Evolutionary conservation across 2,329 filamentous ascomycete genomes (phyloP), one percentile per base, ranked within the genome.

Genomic region (Calonectria pseudoturangicola): DNA sequence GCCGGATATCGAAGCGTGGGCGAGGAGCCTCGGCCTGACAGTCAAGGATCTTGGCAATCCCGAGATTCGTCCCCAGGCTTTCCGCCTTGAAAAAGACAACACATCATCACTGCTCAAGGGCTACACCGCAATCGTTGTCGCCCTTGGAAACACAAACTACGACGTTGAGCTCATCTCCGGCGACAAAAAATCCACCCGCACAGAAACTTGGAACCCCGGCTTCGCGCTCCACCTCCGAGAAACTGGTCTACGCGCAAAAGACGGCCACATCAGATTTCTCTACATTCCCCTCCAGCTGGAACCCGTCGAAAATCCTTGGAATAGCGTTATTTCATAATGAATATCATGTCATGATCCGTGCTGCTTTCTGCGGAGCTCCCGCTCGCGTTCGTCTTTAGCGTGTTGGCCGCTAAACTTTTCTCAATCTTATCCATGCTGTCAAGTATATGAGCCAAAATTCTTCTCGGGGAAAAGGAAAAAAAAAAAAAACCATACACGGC

Each of bases 271-370:
- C 48, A 72, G 77, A 50, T 79, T 79, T 56, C 76, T 79, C 28
- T 79, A 79, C 51, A 79, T 79, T 47, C 77, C 77, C 39, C 74
- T 79, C 56, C 76, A 79, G 18, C 50, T 79, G 60, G 77, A 79
- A 41, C 77, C 77, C 21, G 66, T 73, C 65, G 75, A 75, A 45
- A 73, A 45, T 54, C 64, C 65, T 27, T 68, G 60, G 66, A 25
- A 60, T 21, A 18, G 25, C 63, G 33, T 66, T 76, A 79, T 72
- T 79, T 79, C 77, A 79, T 79, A 68, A 79, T 79, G 51, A 78
- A 76, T 60, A 79, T 79, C 77, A 79, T 79, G 48, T 79, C 77
- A 69, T 79, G 77, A 48, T 79, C 76, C 66, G 70, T 76, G 50
- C 68, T 72, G 30, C 73, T 43, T 36, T 77, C 73, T 25, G 68